Percentiles rank a stretch among this genome's conserved stretches.
These are phyloP conservation scores for Polytrichum commune DNA, from an alignment of 225 moss, liverwort and hornwort species.

Conservation along the genomic window DNA sequence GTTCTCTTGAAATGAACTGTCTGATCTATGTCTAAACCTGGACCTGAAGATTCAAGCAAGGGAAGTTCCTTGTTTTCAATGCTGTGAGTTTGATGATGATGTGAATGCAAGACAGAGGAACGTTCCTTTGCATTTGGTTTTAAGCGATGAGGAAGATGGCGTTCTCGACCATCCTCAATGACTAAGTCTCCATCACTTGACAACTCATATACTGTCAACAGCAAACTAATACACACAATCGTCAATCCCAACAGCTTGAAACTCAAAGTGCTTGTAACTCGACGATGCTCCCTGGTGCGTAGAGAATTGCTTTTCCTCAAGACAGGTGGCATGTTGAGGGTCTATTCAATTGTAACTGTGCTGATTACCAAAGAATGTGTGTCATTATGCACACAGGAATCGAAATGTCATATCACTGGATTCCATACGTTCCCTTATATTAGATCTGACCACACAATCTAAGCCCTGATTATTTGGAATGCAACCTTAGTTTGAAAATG, in stretches of 20 bases:
- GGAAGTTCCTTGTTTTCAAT: background rate
- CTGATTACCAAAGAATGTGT: too few species aligned
- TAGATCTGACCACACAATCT: too few species aligned
- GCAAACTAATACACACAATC: constrained; percentile 29
- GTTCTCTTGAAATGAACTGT: background rate
- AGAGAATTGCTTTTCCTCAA: constrained; percentile 34
- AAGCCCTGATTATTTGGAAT: too few species aligned
- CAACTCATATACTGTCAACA: constrained; percentile 36
- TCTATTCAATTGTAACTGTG: background rate
- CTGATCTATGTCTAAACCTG: background rate
- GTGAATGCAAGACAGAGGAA: constrained; percentile 1
- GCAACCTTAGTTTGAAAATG: too few species aligned
- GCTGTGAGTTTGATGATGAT: background rate
- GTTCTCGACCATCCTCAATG: constrained; percentile 24
- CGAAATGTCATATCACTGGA: too few species aligned
- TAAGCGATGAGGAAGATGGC: background rate
- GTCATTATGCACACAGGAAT: too few species aligned
- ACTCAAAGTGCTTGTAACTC: constrained; percentile 18
- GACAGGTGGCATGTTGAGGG: constrained; percentile 36
- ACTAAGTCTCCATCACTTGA: constrained; percentile 26
- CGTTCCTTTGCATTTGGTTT: background rate
- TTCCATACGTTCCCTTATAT: too few species aligned
- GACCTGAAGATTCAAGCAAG: background rate
- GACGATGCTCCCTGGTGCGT: constrained; percentile 37
- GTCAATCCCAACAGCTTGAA: constrained; percentile 33